A percentile compares a stretch with the other conserved stretches of the same genome.
Evolutionary conservation across 768 basidiomycete species (phyloP).

Genomic region (Tylopilus intermedius): DNA sequence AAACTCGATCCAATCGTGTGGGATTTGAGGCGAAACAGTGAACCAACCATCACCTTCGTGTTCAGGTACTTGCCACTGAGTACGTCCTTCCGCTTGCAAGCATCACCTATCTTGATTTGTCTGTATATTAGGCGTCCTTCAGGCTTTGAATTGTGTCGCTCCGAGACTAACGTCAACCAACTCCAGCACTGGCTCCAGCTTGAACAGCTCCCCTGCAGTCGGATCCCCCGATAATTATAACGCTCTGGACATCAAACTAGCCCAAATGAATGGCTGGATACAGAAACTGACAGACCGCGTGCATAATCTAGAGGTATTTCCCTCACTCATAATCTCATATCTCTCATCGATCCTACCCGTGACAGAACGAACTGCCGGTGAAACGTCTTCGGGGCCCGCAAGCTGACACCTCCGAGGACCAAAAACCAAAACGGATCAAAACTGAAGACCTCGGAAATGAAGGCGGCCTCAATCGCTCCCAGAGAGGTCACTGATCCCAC

Average conservation of each 20-base stretch:
- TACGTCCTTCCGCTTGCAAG: background rate
- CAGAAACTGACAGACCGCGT: background rate
- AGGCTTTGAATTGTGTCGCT: conserved; percentile 17
- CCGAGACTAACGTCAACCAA: background rate
- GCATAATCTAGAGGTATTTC: conserved; percentile 9
- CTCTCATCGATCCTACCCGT: background rate
- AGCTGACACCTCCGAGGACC: background rate
- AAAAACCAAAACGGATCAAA: conserved; percentile 18
- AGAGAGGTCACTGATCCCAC: conserved; percentile 15
- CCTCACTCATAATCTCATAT: background rate
- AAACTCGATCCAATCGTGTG: background rate
- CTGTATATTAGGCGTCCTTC: conserved; percentile 11
- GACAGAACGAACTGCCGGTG: background rate
- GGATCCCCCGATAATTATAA: background rate
- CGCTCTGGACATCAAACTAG: background rate
- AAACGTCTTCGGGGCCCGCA: conserved; percentile 14
- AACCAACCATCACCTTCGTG: conserved; percentile 14
- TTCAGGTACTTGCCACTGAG: conserved; percentile 21
- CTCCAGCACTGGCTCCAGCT: background rate
- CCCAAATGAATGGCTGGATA: background rate
- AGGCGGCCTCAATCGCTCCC: background rate
- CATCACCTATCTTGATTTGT: background rate
- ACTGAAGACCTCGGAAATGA: background rate
- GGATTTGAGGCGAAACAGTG: background rate
- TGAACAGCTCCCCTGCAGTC: background rate